Conservation (phyloP, 139 green algal genomes). For the Closterium sp. region DNA sequence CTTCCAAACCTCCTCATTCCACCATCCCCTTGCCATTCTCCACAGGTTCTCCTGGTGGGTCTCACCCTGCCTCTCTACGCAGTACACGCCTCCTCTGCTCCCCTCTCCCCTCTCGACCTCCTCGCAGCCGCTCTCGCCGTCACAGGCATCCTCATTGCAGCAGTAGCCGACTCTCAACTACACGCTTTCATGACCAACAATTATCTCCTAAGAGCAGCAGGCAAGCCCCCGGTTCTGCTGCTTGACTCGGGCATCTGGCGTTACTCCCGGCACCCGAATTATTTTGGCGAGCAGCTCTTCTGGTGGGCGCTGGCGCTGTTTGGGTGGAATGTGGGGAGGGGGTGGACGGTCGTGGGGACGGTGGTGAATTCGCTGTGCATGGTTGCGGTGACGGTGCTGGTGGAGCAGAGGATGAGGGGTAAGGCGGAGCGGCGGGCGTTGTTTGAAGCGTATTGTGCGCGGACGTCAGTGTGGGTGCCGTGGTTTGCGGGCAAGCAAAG, state of each 20-base stretch:
- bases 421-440: background rate
- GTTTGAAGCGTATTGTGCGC: background rate
- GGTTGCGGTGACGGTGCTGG: conserved; percentile 8
- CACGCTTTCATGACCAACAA: background rate
- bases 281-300: conserved; percentile 48
- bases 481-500: background rate
- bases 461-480: background rate
- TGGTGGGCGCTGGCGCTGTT: conserved; percentile 18
- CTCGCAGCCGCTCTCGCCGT: background rate
- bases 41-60: background rate
- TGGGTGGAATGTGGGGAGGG: background rate
- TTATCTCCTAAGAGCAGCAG: background rate
- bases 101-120: background rate
- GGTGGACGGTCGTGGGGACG: conserved; percentile 1
- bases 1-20: background rate
- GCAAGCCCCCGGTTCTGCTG: conserved; percentile 16
- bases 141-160: background rate
- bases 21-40: background rate
- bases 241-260: conserved; percentile 58
- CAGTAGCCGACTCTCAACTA: background rate
- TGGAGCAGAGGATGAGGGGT: conserved; percentile 9
- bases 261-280: conserved; percentile 48
- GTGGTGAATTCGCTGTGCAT: conserved; percentile 17
- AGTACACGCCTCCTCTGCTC: background rate
- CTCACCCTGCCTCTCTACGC: background rate